Percentiles rank a stretch among this genome's conserved stretches.
Conservation (phyloP, 2,329 filamentous ascomycete genomes). For the Epichloe sibirici region DNA sequence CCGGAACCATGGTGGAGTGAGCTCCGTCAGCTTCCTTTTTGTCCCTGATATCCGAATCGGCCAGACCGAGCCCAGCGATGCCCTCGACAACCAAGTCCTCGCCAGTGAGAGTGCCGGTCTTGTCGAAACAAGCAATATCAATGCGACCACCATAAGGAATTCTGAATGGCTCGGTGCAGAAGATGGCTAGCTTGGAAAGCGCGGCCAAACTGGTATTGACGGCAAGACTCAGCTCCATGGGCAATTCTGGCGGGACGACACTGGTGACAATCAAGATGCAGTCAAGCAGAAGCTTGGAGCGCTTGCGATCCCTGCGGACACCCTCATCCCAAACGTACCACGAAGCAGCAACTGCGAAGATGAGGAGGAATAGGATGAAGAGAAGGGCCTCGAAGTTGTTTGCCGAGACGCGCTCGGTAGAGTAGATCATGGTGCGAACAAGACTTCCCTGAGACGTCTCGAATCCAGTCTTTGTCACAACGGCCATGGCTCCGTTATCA, state of each 20-base stretch:
- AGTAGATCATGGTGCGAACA: conserved; percentile 99
- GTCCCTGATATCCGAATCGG: conserved; percentile 51
- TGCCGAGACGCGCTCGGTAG: conserved; percentile 95
- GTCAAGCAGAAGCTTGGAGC: conserved; percentile 92
- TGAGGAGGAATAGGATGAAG: conserved; percentile 91
- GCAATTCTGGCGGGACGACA: conserved; percentile 94
- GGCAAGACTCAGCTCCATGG: conserved; percentile 94
- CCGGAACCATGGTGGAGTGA: conserved; percentile 63
- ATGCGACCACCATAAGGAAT: conserved; percentile 94
- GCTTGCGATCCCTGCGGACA: conserved; percentile 85
- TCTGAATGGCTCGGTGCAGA: conserved; percentile 96
- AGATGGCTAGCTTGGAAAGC: conserved; percentile 89
- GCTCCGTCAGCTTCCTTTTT: conserved; percentile 65
- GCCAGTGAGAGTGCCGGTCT: conserved; percentile 92
- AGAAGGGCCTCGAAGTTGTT: conserved; percentile 94
- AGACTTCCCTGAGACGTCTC: conserved; percentile 97
- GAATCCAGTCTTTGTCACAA: conserved; percentile 95
- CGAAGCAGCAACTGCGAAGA: conserved; percentile 93
- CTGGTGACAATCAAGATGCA: conserved; percentile 96
- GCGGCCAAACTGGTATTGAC: conserved; percentile 96
- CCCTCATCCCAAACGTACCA: conserved; percentile 99
- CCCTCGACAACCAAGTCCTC: conserved; percentile 96
- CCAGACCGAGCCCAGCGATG: conserved; percentile 77
- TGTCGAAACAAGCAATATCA: conserved; percentile 96
- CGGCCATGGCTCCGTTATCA: conserved; percentile 84